Conservation (phyloP, 129 eudicot species). For the Flaveria brownii region DNA sequence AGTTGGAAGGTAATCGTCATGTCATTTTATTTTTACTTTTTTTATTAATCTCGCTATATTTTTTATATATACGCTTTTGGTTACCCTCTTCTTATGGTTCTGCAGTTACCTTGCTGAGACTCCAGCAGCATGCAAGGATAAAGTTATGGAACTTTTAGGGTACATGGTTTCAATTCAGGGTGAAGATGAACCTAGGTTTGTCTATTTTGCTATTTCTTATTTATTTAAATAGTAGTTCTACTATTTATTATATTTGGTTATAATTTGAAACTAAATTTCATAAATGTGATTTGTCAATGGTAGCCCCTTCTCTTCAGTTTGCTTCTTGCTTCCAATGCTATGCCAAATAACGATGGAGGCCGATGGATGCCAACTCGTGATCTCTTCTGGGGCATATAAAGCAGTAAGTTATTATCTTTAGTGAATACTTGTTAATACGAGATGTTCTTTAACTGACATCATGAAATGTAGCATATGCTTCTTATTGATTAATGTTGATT, state of each 20-base stretch:
- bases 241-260: neutral
- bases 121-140: slow-evolving; percentile 72
- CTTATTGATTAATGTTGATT: neutral
- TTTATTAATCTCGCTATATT: neutral
- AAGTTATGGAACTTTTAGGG: slow-evolving; percentile 66
- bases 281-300: slow-evolving; percentile 20
- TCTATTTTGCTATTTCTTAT: slow-evolving; percentile 9
- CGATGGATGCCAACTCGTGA: slow-evolving; percentile 60
- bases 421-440: neutral
- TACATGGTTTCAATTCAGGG: slow-evolving; percentile 85
- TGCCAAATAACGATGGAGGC: slow-evolving; percentile 82
- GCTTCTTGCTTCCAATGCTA: slow-evolving; percentile 92
- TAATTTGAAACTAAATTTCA: slow-evolving; percentile 13
- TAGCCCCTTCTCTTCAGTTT: slow-evolving; percentile 70
- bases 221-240: neutral
- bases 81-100: neutral
- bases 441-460: neutral
- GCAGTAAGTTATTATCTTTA: slow-evolving; percentile 49
- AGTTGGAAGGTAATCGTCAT: slow-evolving; percentile 65
- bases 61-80: neutral
- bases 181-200: slow-evolving; percentile 74
- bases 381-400: slow-evolving; percentile 70
- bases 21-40: neutral
- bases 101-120: slow-evolving; percentile 91
- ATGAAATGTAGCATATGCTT: neutral